Evolutionary conservation across 2,329 filamentous ascomycete genomes (phyloP), one percentile per base, ranked within the genome.

Genomic region (Nannizziopsis barbatae): DNA sequence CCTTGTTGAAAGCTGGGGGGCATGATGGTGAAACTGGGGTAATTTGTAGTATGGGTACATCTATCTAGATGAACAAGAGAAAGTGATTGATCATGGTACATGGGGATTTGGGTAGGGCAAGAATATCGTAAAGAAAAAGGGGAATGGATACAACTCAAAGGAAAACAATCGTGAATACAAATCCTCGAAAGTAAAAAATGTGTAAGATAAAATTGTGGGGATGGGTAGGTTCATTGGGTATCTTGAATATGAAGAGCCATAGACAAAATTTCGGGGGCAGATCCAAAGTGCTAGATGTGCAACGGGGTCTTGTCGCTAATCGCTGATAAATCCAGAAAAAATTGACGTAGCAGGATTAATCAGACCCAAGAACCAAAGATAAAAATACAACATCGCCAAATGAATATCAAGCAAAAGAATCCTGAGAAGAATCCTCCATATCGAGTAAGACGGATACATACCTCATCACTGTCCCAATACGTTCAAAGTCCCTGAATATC

Each of bases 21-120:
- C 9, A 20, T 12, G 22, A 20, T 49, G 27, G 2, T 15, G 20
- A 6, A 38, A 43, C 17, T 32, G 18, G 39, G 35, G 17, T 20
- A 40, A 42, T 18, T 17, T 14, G 50, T 37, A 53, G 50, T 64
- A 64, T 62, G 58, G 53, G 52, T 64, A 63, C 60, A 63, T 64
- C 61, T 62, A 58, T 61, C 55, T 58, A 58, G 47, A 60, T 55
- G 56, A n/a, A 50, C 32, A 46, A 12, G 30, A 38, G 6, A 37
- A 38, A 39, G 14, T 11, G n/a, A 38, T n/a, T 32, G 11, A 15
- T 47, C 46, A 48, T 48, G 38, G 22, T 42, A 43, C 39, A 48
- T 11, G 14, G 36, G 20, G 2, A 17, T 14, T 18, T 37, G 14
- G n/a, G n/a, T n/a, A n/a, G n/a, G 12, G 36, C 22, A 27, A 27